phyloP scores from a whole-genome alignment of 345 rosid species.

The Eucalyptus globulus region DNA sequence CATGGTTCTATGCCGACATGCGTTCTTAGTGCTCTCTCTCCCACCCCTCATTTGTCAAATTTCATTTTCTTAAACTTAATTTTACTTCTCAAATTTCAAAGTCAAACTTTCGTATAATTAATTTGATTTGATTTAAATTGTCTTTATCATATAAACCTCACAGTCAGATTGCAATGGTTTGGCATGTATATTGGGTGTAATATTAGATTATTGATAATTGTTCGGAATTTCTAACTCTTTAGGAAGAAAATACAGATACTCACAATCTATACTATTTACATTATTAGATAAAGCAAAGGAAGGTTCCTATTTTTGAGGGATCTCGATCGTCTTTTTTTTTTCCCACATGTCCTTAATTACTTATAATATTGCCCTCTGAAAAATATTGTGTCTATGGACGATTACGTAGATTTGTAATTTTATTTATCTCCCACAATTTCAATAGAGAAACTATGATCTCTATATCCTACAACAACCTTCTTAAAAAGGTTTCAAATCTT shows the following conservation, averaged over 20 bases:
- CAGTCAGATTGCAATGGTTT: neutral
- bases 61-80: neutral
- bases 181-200: neutral
- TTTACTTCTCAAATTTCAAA: neutral
- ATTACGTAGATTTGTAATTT: neutral
- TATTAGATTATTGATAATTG: neutral
- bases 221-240: neutral
- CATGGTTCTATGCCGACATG: neutral
- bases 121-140: neutral
- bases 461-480: neutral
- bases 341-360: neutral
- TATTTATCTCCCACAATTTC: neutral
- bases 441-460: neutral
- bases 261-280: neutral
- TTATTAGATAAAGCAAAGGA: neutral
- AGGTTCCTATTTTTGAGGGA: neutral
- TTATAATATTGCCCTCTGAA: neutral
- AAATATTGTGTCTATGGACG: neutral
- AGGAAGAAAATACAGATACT: neutral
- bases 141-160: neutral
- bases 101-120: neutral
- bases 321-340: neutral
- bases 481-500: neutral
- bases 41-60: neutral
- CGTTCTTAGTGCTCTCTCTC: neutral